Percentiles rank a stretch among this genome's conserved stretches.
phyloP scores from a whole-genome alignment of 1,139 yeast genomes.

The Trichomonascaceae sp. region DNA sequence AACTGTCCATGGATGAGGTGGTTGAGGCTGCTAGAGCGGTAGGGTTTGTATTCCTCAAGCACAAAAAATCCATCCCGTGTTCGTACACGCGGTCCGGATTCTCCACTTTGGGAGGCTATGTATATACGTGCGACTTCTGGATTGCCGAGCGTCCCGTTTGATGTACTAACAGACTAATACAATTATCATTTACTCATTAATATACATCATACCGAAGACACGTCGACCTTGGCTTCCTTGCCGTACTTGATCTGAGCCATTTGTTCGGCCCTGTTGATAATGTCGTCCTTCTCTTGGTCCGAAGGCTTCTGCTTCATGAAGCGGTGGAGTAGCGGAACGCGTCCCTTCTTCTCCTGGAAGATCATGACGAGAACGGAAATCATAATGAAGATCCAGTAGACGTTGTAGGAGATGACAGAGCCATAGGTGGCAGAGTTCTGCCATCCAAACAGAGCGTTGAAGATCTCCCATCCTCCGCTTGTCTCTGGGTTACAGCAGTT shows the following conservation, averaged over 20 bases:
- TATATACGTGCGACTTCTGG: slow-evolving; percentile 63
- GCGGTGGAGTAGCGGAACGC: slow-evolving; percentile 16
- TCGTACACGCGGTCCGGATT: slow-evolving; percentile 43
- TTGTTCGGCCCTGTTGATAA: slow-evolving; percentile 20
- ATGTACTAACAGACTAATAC: no score
- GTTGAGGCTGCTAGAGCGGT: slow-evolving; percentile 8
- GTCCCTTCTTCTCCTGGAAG: slow-evolving; percentile 42
- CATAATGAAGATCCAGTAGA: slow-evolving; percentile 64
- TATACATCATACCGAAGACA: no score
- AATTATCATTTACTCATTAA: no score
- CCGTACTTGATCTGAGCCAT: slow-evolving; percentile 14
- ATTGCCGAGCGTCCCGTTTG: no score
- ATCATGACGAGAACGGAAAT: slow-evolving; percentile 36
- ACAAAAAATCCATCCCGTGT: slow-evolving; percentile 34
- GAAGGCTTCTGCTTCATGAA: slow-evolving; percentile 16
- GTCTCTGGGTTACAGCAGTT: slow-evolving; percentile 89
- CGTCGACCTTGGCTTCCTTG: no score
- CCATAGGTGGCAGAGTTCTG: slow-evolving; percentile 92
- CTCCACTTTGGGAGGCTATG: slow-evolving; percentile 41
- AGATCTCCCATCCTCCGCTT: slow-evolving; percentile 87
- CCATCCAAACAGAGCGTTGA: slow-evolving; percentile 93
- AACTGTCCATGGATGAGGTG: background rate
- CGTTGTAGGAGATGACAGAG: slow-evolving; percentile 63
- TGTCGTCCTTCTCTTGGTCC: slow-evolving; percentile 18
- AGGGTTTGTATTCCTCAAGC: slow-evolving; percentile 43